Percentiles rank a stretch among this genome's conserved stretches.
These are phyloP conservation scores for Dendrocalamus sinicus DNA, from an alignment of 176 grass and related monocot genomes.

Conservation along the genomic window DNA sequence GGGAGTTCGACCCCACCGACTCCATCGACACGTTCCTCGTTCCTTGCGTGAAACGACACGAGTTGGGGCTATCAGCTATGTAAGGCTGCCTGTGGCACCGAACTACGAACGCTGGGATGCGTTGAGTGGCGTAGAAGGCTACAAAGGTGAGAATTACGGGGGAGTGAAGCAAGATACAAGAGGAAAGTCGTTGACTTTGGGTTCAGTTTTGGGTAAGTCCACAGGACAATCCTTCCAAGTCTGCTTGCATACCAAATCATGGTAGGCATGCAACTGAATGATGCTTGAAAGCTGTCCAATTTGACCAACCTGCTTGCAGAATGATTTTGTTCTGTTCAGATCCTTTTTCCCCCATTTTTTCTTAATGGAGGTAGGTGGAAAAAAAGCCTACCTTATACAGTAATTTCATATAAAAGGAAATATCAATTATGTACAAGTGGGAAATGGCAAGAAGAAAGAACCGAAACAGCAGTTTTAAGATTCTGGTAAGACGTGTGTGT, in stretches of 20 bases:
- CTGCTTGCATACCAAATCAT: conserved; percentile 10
- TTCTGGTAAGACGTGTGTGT: neutral
- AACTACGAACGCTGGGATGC: conserved; percentile 18
- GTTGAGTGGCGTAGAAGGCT: conserved; percentile 59
- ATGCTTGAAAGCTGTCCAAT: neutral
- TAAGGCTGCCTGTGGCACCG: neutral
- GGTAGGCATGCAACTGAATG: neutral
- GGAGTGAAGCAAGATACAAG: conserved; percentile 41
- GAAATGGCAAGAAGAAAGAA: neutral
- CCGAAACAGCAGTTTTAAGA: neutral
- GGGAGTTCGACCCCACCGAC: neutral
- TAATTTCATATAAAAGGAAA: neutral
- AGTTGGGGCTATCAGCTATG: conserved; percentile 15
- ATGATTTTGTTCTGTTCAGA: neutral
- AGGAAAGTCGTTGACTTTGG: conserved; percentile 28
- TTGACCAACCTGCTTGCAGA: neutral
- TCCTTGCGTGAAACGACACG: neutral
- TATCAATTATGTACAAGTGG: neutral
- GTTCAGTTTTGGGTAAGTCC: conserved; percentile 2
- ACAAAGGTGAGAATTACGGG: conserved; percentile 13
- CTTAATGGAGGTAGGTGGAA: neutral
- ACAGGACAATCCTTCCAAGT: conserved; percentile 20
- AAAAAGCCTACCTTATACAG: neutral
- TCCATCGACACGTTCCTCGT: conserved; percentile 29
- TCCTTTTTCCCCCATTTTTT: too few relatives aligned